phyloP scores from a whole-genome alignment of 2,329 filamentous ascomycete species.

The Aspergillus latus region DNA sequence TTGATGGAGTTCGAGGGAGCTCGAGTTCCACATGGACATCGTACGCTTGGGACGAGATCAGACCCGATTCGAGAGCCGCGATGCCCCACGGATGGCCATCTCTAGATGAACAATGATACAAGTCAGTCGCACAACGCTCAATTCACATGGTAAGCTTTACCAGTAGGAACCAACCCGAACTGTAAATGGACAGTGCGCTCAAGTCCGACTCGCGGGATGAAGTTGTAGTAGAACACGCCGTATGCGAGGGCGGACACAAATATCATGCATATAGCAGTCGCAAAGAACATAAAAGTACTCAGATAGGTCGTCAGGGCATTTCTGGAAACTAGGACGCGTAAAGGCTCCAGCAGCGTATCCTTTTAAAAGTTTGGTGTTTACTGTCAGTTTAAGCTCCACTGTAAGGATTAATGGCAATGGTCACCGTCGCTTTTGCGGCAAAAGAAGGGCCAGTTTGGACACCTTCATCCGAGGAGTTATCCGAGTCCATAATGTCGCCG shows the following conservation, averaged over 20 bases:
- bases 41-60: slow-evolving; percentile 76
- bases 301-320: slow-evolving; percentile 65
- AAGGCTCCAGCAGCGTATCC: slow-evolving; percentile 51
- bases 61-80: slow-evolving; percentile 49
- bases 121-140: not conserved
- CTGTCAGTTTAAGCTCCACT: slow-evolving; percentile 19
- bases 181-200: slow-evolving; percentile 64
- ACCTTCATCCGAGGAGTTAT: slow-evolving; percentile 15
- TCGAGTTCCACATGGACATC: slow-evolving; percentile 74
- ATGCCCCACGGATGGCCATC: slow-evolving; percentile 55
- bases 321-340: slow-evolving; percentile 59
- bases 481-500: slow-evolving; percentile 19
- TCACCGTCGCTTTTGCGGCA: slow-evolving; percentile 21
- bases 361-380: slow-evolving; percentile 41
- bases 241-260: slow-evolving; percentile 62
- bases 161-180: slow-evolving; percentile 53
- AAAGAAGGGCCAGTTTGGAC: slow-evolving; percentile 9
- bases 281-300: slow-evolving; percentile 55
- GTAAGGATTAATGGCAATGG: not conserved
- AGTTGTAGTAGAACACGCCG: slow-evolving; percentile 66
- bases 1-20: slow-evolving; percentile 74
- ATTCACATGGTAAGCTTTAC: not conserved
- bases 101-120: slow-evolving; percentile 25
- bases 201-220: slow-evolving; percentile 66
- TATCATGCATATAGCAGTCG: slow-evolving; percentile 56